A percentile compares a stretch with the other conserved stretches of the same genome.
Evolutionary conservation across 2,329 filamentous ascomycete species (phyloP).

Genomic region (Sarocladium kiliense): DNA sequence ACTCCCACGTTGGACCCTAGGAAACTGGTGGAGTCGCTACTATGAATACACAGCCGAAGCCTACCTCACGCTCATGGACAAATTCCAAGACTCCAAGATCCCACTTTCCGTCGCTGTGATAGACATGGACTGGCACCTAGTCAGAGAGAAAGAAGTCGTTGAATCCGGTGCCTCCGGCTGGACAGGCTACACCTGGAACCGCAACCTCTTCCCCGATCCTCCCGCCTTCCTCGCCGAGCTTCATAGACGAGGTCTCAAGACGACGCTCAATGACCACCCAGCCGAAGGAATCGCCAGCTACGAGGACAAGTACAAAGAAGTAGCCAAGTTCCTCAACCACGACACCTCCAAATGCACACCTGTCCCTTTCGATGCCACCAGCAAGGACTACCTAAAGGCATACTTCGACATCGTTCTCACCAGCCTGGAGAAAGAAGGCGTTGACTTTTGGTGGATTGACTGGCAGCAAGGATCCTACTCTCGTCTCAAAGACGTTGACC

Average conservation of each 20-base stretch:
- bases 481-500: constrained; percentile 52
- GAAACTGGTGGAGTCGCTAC: constrained; percentile 64
- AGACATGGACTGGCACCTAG: constrained; percentile 64
- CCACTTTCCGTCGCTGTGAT: constrained; percentile 56
- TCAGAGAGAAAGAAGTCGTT: constrained; percentile 38
- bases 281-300: constrained; percentile 51
- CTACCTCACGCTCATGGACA: constrained; percentile 53
- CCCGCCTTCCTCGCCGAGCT: constrained; percentile 43
- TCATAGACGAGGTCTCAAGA: constrained; percentile 45
- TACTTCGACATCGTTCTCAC: constrained; percentile 54
- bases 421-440: constrained; percentile 48
- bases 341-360: constrained; percentile 44
- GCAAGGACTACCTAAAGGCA: constrained; percentile 33
- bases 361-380: constrained; percentile 50
- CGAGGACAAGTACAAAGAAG: constrained; percentile 51
- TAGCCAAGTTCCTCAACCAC: constrained; percentile 46
- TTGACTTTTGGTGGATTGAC: constrained; percentile 64
- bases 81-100: constrained; percentile 43
- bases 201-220: constrained; percentile 44
- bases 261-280: constrained; percentile 58
- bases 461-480: constrained; percentile 59
- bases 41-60: constrained; percentile 51
- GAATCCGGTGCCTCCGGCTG: constrained; percentile 47
- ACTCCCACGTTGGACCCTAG: constrained; percentile 52
- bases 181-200: constrained; percentile 58